Conservation (phyloP, 345 rosid species). For the Conringia planisiliqua region DNA sequence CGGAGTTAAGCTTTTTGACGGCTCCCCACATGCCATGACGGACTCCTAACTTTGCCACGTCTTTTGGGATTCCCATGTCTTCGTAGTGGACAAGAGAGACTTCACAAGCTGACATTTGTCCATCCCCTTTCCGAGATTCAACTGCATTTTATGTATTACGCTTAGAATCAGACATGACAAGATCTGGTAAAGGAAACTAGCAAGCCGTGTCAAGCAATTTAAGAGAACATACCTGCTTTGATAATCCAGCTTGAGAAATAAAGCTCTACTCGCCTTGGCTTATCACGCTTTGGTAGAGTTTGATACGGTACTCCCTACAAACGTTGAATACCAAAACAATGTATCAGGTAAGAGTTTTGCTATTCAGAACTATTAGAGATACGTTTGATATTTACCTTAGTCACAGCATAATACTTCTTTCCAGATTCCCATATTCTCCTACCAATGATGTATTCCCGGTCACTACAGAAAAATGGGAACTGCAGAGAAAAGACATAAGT, state of each 20-base stretch:
- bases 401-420: conserved; percentile 69
- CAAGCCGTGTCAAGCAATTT: too few relatives aligned
- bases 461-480: conserved; percentile 98
- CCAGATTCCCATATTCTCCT: conserved; percentile 93
- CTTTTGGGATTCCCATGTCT: conserved; percentile 99
- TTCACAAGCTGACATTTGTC: conserved; percentile 77
- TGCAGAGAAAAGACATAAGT: conserved; percentile 38
- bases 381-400: conserved; percentile 64
- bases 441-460: conserved; percentile 87
- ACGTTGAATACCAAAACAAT: conserved; percentile 1
- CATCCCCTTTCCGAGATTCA: conserved; percentile 86
- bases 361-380: neutral
- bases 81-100: conserved; percentile 82
- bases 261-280: conserved; percentile 86
- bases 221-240: conserved; percentile 56
- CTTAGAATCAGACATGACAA: neutral
- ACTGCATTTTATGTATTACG: conserved; percentile 39
- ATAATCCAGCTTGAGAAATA: conserved; percentile 94
- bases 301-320: conserved; percentile 70
- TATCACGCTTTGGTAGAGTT: conserved; percentile 66
- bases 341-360: neutral
- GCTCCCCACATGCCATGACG: conserved; percentile 99
- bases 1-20: conserved; percentile 76
- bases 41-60: conserved; percentile 87
- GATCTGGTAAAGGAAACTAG: neutral